Base-by-base conservation (phyloP, 768 basidiomycete genomes). In the Suillus sp. region DNA sequence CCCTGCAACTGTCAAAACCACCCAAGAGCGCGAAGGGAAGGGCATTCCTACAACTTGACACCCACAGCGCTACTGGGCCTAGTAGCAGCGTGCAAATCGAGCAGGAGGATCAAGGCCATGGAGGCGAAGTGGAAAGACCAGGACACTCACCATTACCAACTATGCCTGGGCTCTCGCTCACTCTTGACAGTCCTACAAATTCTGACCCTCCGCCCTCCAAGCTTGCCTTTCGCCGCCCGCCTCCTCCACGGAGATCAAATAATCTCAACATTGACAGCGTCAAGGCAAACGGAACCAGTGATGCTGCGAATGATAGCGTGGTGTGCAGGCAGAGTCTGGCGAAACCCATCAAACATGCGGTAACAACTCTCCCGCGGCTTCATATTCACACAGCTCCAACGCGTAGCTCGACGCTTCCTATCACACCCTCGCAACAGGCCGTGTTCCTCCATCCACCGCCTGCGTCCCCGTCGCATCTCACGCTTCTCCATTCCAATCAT, bases 1-100 rank as follows among this genome's bases (percentile, higher is more conserved):
- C 65, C 53, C 57, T 65, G 65, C 66, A 3, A 60, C 67, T 64
- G 60, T 71, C 64, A 56, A 54, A 72, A 13, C 66, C 66, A 7
- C 32, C 47, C 3, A 79, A 63, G 74, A 65, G 64, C 42, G 63
- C 70, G 65, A 78, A 79, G 64, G 76, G 76, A 45, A 79, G 74
- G 8, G 89, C 88, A 1, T 77, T 92, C 40, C 89, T 87, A 72
- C 89, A 90, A 71, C 83, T 92, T 27, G 86, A 91, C 69, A 90
- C 89, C 11, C 65, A 60, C 68, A 78, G 83, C 47, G 84, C 85
- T 11, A 70, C 80, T 25, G 82, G 83, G 35, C 79, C 84, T 3
- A 84, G 81, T 34, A 57, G 38, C 9, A 57, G 25, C 18, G 56
- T 57, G 10, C 38, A 57, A 38, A 57, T 57, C 18, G 56, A 57